These are phyloP conservation scores for Rhynchosporium secalis DNA, from an alignment of 2,329 filamentous ascomycete genomes.

Conservation along the genomic window DNA sequence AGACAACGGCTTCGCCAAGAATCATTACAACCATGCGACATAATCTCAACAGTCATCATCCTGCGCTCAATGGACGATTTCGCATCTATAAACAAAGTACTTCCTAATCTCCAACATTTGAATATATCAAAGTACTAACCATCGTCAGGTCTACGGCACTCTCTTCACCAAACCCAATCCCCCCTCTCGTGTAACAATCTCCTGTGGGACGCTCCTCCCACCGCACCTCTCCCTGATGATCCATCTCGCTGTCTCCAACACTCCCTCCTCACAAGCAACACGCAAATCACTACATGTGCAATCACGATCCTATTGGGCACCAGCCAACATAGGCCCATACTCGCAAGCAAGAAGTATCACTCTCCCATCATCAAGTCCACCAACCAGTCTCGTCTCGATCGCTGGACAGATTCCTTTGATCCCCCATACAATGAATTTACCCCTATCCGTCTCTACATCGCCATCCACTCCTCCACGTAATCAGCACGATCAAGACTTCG, in stretches of 20 bases:
- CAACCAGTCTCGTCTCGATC: conserved; percentile 55
- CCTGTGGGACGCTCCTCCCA: conserved; percentile 69
- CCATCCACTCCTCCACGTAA: conserved; percentile 33
- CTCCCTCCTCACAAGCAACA: conserved; percentile 26
- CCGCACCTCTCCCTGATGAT: conserved; percentile 60
- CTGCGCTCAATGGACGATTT: conserved; percentile 83
- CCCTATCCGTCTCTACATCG: conserved; percentile 31
- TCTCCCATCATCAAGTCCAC: conserved; percentile 35
- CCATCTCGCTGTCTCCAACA: conserved; percentile 44
- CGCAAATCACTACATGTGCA: conserved; percentile 81
- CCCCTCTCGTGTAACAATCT: conserved; percentile 80
- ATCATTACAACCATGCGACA: conserved; percentile 43
- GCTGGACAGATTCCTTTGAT: conserved; percentile 91
- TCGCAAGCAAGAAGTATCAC: conserved; percentile 76
- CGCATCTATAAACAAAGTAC: conserved; percentile 62
- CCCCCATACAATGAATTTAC: conserved; percentile 73
- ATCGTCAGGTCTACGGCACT: conserved; percentile 63
- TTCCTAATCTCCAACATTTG: background rate
- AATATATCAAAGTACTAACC: background rate
- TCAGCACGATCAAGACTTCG: conserved; percentile 40
- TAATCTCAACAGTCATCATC: conserved; percentile 63
- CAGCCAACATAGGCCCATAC: conserved; percentile 95
- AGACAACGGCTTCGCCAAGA: conserved; percentile 43
- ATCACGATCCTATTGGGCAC: conserved; percentile 93
- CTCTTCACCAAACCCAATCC: conserved; percentile 79